phyloP scores from a whole-genome alignment of 805 yeast genomes.

The Nakazawaea anatomiae region DNA sequence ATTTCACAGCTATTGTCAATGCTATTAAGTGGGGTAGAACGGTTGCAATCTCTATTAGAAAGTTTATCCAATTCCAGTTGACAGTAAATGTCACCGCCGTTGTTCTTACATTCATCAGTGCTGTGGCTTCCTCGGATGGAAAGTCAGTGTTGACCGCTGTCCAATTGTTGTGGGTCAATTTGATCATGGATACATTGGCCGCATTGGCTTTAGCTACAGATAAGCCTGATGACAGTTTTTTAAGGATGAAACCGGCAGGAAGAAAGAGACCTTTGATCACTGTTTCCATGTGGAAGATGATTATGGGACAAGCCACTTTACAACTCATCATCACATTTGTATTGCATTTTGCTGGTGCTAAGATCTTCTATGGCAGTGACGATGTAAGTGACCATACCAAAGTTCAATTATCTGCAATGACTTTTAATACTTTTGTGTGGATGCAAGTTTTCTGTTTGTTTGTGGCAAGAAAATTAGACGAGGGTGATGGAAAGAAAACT shows the following conservation, averaged over 20 bases:
- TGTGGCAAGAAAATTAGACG: conserved; percentile 87
- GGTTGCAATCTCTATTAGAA: conserved; percentile 88
- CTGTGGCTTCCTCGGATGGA: conserved; percentile 77
- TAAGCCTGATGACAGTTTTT: conserved; percentile 79
- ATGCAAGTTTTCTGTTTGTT: conserved; percentile 91
- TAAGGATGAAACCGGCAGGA: conserved; percentile 81
- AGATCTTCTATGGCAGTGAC: conserved; percentile 42
- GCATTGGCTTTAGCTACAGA: conserved; percentile 97
- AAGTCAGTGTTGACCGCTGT: conserved; percentile 92
- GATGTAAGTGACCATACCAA: conserved; percentile 36
- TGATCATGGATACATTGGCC: conserved; percentile 97
- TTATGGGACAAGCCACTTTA: conserved; percentile 73
- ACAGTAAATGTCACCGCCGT: conserved; percentile 98
- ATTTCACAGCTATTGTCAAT: conserved; percentile 88
- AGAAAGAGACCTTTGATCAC: conserved; percentile 75
- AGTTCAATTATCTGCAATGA: conserved; percentile 70
- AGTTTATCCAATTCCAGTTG: conserved; percentile 92
- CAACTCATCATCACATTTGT: conserved; percentile 79
- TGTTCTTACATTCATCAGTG: conserved; percentile 84
- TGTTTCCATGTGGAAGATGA: conserved; percentile 98
- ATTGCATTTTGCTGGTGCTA: conserved; percentile 72
- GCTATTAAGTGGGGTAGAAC: conserved; percentile 99
- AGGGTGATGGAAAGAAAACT: conserved; percentile 61
- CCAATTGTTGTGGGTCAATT: conserved; percentile 93
- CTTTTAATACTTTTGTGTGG: conserved; percentile 97